Base-by-base conservation (phyloP, 1,284 basidiomycete species). In the Mycena sp. region DNA sequence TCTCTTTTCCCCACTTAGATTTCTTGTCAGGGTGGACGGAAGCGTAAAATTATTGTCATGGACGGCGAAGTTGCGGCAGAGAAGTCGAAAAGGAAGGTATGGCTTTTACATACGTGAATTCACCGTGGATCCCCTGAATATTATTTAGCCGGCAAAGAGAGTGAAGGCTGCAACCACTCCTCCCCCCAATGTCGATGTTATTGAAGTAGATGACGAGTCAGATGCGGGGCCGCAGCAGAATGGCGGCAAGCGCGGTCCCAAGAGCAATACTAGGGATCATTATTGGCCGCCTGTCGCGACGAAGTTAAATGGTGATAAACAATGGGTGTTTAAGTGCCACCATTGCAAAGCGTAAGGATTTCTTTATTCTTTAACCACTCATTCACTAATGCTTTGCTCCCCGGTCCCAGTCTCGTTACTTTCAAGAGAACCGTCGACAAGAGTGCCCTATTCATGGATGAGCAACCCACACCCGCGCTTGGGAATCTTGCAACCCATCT, bases 401-500 rank as follows among this genome's bases (percentile, higher is more conserved):
- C 16, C 26, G 9, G 12, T 17, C 28, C 2, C 26, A 60, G 58
- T 16, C n/a, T 28, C 14, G 11, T 53, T 14, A 48, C 43, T 6
- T 17, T 64, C 35, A 14, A 23, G n/a, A 58, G 63, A 1, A 54
- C 54, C 0, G 54, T 61, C 23, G 44, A 9, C n/a, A 60, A 51
- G 11, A 44, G 3, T 3, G 19, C 29, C 23, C 16, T 40, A 1
- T 65, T 65, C 43, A 49, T 23, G 17, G 58, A 61, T 14, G 50
- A 65, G 46, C 28, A 19, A 2, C 41, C 37, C 5, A 35, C 30
- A 4, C 63, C 63, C 2, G 1, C n/a, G 1, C 45, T 61, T 21
- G 59, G 59, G 3, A 65, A 65, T 54, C 25, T 65, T 2, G 54
- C 63, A 4, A 61, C 53, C 2, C 63, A 65, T 38, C 0, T 43